Percentiles rank a stretch among this genome's conserved stretches.
phyloP scores from a whole-genome alignment of 805 yeast genomes.

The Ogataea chonburiensis region DNA sequence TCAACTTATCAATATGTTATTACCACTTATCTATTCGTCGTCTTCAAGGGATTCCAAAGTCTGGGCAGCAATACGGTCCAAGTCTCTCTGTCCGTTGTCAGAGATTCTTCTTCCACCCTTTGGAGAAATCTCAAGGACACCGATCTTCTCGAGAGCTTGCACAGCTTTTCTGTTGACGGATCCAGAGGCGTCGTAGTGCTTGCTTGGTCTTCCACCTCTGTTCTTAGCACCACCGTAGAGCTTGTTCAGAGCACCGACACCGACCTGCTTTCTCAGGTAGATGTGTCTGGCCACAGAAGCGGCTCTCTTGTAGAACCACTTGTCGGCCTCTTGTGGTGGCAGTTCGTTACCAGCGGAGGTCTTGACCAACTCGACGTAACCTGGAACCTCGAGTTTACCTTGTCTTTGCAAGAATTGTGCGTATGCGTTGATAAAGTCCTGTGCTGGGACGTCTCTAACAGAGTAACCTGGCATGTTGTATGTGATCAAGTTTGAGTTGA shows the following conservation, averaged over 20 bases:
- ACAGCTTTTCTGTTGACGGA: slow-evolving; percentile 98
- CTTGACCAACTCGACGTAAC: slow-evolving; percentile 99
- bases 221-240: slow-evolving; percentile 98
- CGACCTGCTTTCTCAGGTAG: slow-evolving; percentile 98
- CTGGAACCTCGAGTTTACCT: slow-evolving; percentile 99
- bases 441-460: slow-evolving; percentile 99
- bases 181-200: slow-evolving; percentile 98
- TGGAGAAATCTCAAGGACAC: slow-evolving; percentile 93
- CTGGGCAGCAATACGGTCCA: slow-evolving; percentile 99
- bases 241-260: slow-evolving; percentile 99
- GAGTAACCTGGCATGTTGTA: slow-evolving; percentile 94
- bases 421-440: slow-evolving; percentile 98
- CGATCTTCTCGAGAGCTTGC: slow-evolving; percentile 97
- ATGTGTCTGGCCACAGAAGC: slow-evolving; percentile 99
- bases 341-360: slow-evolving; percentile 98
- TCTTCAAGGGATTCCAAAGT: slow-evolving; percentile 87
- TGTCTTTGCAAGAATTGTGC: slow-evolving; percentile 99
- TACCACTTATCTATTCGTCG: slow-evolving; percentile 39
- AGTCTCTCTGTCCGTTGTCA: slow-evolving; percentile 99
- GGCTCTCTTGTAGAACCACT: slow-evolving; percentile 99
- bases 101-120: slow-evolving; percentile 99
- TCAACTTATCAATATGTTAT: slow-evolving; percentile 16
- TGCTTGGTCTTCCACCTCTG: slow-evolving; percentile 99
- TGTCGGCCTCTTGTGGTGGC: slow-evolving; percentile 99
- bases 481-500: slow-evolving; percentile 17